A percentile compares a stretch with the other conserved stretches of the same genome.
Evolutionary conservation across 352 stramenopile genomes (phyloP).

Genomic region (Phytophthora aleatoria): DNA sequence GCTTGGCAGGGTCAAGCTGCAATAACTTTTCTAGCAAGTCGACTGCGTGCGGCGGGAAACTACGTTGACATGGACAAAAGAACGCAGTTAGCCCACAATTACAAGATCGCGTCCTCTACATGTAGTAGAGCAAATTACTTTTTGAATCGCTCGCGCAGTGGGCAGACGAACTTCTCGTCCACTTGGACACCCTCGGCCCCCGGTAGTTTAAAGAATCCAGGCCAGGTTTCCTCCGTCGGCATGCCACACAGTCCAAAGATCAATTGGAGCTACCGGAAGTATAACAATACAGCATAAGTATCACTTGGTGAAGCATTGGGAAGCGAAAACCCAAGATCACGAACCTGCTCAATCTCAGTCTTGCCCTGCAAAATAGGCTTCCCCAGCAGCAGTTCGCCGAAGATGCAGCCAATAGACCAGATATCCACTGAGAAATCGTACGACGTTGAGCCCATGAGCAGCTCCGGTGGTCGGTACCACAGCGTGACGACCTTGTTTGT

Average conservation of each 20-base stretch:
- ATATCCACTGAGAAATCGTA: constrained; percentile 94
- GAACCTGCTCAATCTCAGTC: constrained; percentile 83
- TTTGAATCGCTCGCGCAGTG: constrained; percentile 77
- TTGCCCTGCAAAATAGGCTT: constrained; percentile 85
- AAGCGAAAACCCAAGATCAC: background rate
- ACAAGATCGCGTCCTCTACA: background rate
- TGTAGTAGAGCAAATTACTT: constrained; percentile 41
- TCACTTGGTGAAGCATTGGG: no score
- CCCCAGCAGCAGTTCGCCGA: constrained; percentile 78
- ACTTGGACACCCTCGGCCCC: constrained; percentile 69
- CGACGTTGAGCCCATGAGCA: constrained; percentile 91
- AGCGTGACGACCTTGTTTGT: constrained; percentile 96
- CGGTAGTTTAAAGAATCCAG: constrained; percentile 76
- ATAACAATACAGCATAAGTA: constrained; percentile 9
- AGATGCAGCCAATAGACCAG: constrained; percentile 94
- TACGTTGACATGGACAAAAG: constrained; percentile 20
- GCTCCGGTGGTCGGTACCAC: constrained; percentile 94
- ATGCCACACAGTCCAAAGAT: constrained; percentile 81
- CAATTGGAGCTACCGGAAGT: constrained; percentile 58
- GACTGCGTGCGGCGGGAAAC: constrained; percentile 77
- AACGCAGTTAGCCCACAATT: background rate
- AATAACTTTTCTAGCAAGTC: constrained; percentile 95
- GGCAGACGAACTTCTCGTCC: constrained; percentile 81
- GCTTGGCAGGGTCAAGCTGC: constrained; percentile 93
- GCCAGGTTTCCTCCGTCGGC: constrained; percentile 83